phyloP scores from a whole-genome alignment of 306 rosid species.

The Quillaja saponaria region DNA sequence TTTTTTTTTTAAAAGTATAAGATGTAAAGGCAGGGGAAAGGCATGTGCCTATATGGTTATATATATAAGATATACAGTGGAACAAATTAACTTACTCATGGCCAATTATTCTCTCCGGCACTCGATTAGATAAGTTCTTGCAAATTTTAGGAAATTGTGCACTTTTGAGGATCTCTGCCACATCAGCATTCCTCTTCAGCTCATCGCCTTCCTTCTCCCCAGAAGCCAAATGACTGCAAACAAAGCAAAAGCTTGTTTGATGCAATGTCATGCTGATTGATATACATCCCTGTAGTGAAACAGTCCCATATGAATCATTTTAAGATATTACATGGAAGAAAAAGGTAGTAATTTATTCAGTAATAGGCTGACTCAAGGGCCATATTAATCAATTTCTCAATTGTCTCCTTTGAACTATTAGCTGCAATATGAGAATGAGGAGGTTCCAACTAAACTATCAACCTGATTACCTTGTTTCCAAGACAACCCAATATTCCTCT shows the following conservation, averaged over 20 bases:
- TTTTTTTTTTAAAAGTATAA: too few species aligned
- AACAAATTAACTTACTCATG: conserved; percentile 65
- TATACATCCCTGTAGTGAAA: conserved; percentile 77
- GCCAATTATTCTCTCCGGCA: conserved; percentile 69
- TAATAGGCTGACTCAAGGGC: background rate
- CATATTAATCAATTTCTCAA: background rate
- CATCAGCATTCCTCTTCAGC: conserved; percentile 80
- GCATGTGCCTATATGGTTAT: background rate
- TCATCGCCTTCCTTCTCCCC: conserved; percentile 98
- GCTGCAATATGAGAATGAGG: background rate
- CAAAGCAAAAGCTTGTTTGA: conserved; percentile 87
- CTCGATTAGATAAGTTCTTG: conserved; percentile 58
- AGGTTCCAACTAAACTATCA: background rate
- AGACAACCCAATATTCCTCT: conserved; percentile 95
- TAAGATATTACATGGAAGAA: too few species aligned
- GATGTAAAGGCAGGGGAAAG: background rate
- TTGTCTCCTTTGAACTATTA: too few species aligned
- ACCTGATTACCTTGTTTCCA: conserved; percentile 74
- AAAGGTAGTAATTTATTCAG: background rate
- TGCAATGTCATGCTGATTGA: conserved; percentile 91
- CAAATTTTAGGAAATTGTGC: conserved; percentile 74
- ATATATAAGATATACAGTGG: background rate
- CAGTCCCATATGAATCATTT: too few species aligned
- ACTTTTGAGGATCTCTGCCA: conserved; percentile 70
- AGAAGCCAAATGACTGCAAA: conserved; percentile 96